Conservation (phyloP, 202 grass and related monocot genomes). For the Schoenoplectus tabernaemontani region DNA sequence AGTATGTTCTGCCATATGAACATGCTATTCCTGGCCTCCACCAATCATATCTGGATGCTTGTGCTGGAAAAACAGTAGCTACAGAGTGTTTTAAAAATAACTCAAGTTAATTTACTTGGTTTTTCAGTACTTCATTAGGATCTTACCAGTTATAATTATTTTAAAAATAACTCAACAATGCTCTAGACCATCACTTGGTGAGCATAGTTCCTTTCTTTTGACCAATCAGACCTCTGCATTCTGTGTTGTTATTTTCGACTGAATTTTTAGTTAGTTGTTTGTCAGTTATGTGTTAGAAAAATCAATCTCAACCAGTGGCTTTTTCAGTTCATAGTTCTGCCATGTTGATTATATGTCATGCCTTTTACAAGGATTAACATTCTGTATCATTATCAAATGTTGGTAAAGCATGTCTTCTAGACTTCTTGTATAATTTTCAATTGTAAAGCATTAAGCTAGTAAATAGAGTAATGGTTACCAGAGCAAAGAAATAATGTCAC, state of each 20-base stretch:
- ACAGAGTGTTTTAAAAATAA: background rate
- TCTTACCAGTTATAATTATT: background rate
- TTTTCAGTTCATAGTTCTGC: background rate
- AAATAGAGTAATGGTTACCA: background rate
- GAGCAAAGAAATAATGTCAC: background rate
- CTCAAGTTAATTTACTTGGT: background rate
- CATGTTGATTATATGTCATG: background rate
- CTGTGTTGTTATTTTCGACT: background rate
- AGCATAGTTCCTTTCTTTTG: no score
- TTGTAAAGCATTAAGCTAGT: background rate
- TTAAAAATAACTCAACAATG: no score
- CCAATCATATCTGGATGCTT: background rate
- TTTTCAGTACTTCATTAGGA: background rate
- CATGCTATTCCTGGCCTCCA: background rate
- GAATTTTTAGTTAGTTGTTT: background rate
- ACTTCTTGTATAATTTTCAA: background rate
- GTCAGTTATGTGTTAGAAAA: background rate
- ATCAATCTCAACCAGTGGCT: background rate
- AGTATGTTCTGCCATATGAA: background rate
- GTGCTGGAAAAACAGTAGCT: background rate
- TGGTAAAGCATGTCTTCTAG: background rate
- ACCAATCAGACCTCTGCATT: background rate
- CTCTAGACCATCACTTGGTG: no score
- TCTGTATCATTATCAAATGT: background rate
- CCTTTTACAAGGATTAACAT: background rate